Evolutionary conservation across 208 protist genomes (phyloP).

Genomic region (Trypanosoma platydactyli): DNA sequence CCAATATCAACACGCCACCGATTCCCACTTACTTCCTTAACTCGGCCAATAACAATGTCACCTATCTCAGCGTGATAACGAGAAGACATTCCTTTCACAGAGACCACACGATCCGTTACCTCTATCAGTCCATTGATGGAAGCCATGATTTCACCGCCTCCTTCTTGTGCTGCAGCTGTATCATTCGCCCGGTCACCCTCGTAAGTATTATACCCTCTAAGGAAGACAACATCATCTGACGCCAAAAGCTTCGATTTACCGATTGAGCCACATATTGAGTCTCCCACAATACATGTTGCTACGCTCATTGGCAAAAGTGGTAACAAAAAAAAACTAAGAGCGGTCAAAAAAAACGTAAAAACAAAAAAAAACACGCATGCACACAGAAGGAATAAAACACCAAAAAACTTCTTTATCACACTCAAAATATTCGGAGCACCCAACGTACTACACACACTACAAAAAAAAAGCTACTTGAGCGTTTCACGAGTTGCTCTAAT

Average conservation of each 20-base stretch:
- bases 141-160: slow-evolving; percentile 79
- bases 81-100: slow-evolving; percentile 64
- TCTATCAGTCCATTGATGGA: slow-evolving; percentile 82
- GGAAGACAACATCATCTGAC: slow-evolving; percentile 53
- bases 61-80: slow-evolving; percentile 96
- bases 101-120: slow-evolving; percentile 84
- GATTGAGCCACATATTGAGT: slow-evolving; percentile 75
- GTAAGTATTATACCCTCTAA: slow-evolving; percentile 82
- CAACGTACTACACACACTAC: no score
- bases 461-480: no score
- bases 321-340: slow-evolving; percentile 23
- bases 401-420: slow-evolving; percentile 13
- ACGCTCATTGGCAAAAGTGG: slow-evolving; percentile 18
- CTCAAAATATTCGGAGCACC: no score
- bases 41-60: slow-evolving; percentile 96
- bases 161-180: slow-evolving; percentile 45
- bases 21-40: slow-evolving; percentile 91
- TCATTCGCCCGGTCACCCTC: slow-evolving; percentile 54
- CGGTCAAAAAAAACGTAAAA: slow-evolving; percentile 19
- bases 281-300: slow-evolving; percentile 65
- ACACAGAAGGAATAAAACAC: slow-evolving; percentile 18
- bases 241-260: slow-evolving; percentile 33
- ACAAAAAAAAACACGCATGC: slow-evolving; percentile 4
- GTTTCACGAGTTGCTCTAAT: no score
- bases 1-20: slow-evolving; percentile 96